Evolutionary conservation across 129 eudicot species (phyloP).

Genomic region (Pittosporum tobira): DNA sequence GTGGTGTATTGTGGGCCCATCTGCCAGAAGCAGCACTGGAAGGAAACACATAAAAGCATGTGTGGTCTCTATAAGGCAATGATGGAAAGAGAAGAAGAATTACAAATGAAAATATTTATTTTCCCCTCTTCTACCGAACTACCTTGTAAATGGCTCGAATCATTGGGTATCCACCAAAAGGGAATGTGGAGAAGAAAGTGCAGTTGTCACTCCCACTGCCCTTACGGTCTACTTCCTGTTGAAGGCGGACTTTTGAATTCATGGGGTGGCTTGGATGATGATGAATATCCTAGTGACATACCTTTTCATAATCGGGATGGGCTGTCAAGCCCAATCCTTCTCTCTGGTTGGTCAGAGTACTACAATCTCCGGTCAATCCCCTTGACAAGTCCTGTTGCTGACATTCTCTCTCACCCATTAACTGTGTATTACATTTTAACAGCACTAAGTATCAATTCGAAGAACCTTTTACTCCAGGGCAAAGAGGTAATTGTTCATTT

Average conservation of each 20-base stretch:
- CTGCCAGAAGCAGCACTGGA: slow-evolving; percentile 43
- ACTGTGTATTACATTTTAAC: slow-evolving; percentile 38
- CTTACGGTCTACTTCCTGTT: slow-evolving; percentile 34
- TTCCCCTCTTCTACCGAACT: slow-evolving; percentile 32
- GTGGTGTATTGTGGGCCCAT: slow-evolving; percentile 25
- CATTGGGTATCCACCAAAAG: slow-evolving; percentile 31
- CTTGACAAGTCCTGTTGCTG: slow-evolving; percentile 42
- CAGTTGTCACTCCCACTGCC: slow-evolving; percentile 34
- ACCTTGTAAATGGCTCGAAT: slow-evolving; percentile 41
- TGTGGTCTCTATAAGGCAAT: slow-evolving; percentile 45
- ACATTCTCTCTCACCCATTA: slow-evolving; percentile 41
- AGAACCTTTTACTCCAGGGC: slow-evolving; percentile 32
- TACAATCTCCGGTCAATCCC: slow-evolving; percentile 41
- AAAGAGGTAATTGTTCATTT: slow-evolving; percentile 42
- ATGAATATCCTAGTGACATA: slow-evolving; percentile 30
- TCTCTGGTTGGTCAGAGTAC: slow-evolving; percentile 39
- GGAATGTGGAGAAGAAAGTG: slow-evolving; percentile 62
- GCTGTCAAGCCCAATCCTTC: slow-evolving; percentile 28
- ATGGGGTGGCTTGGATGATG: slow-evolving; percentile 42
- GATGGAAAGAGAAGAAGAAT: slow-evolving; percentile 54
- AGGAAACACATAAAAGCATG: slow-evolving; percentile 30
- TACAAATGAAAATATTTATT: slow-evolving; percentile 28
- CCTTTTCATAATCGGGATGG: slow-evolving; percentile 21
- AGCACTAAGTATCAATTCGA: slow-evolving; percentile 24
- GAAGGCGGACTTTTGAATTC: slow-evolving; percentile 26